These are phyloP conservation scores for Alternaria ventricosa DNA, from an alignment of 2,329 filamentous ascomycete genomes.

Conservation along the genomic window DNA sequence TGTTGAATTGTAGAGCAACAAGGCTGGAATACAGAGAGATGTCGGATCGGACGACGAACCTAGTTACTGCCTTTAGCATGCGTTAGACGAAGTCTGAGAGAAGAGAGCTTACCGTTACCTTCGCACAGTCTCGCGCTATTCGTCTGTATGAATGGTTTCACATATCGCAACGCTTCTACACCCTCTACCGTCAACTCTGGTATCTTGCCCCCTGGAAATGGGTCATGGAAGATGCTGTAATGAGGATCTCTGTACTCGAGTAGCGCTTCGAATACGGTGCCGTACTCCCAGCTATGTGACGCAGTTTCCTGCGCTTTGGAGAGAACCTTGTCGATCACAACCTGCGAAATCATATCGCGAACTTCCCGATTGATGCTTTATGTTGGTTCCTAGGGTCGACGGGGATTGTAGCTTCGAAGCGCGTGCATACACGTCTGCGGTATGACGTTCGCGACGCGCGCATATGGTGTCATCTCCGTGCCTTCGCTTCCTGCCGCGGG, in stretches of 20 bases:
- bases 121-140: slow-evolving; percentile 40
- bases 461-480: background rate
- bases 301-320: slow-evolving; percentile 40
- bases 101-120: slow-evolving; percentile 36
- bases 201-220: slow-evolving; percentile 45
- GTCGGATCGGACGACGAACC: slow-evolving; percentile 53
- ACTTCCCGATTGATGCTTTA: background rate
- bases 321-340: slow-evolving; percentile 26
- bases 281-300: slow-evolving; percentile 53
- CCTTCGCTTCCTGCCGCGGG: slow-evolving; percentile 12
- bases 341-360: slow-evolving; percentile 61
- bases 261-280: slow-evolving; percentile 51
- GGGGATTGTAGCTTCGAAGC: too few relatives aligned
- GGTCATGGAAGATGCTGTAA: slow-evolving; percentile 45
- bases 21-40: slow-evolving; percentile 53
- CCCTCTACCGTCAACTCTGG: slow-evolving; percentile 29
- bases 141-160: slow-evolving; percentile 41
- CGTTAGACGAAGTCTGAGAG: background rate
- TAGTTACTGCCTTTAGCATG: slow-evolving; percentile 6
- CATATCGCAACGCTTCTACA: slow-evolving; percentile 44
- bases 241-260: slow-evolving; percentile 49
- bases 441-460: background rate
- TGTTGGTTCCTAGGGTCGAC: background rate
- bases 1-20: slow-evolving; percentile 50
- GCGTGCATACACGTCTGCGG: background rate